These are phyloP conservation scores for Pilasporangium apinafurcum DNA, from an alignment of 352 stramenopile species.

Conservation along the genomic window DNA sequence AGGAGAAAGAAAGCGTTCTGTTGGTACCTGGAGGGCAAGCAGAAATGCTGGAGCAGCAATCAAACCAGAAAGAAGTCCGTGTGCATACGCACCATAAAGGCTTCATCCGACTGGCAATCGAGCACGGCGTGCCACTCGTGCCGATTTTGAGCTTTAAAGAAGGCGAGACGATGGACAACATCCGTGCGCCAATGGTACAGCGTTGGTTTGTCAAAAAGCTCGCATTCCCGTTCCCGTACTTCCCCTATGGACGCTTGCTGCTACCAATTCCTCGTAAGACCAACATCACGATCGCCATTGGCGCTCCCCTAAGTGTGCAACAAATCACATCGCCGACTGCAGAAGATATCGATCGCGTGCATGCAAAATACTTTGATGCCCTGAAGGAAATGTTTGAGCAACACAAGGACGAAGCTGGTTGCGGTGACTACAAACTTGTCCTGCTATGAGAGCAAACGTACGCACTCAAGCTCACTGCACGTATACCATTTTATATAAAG, in stretches of 20 bases:
- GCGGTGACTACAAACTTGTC: constrained; percentile 64
- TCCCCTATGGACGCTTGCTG: constrained; percentile 58
- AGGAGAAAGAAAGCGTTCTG: constrained; percentile 58
- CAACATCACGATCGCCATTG: constrained; percentile 60
- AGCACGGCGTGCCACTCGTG: constrained; percentile 66
- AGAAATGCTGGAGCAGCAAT: constrained; percentile 75
- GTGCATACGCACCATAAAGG: constrained; percentile 74
- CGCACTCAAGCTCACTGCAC: no score
- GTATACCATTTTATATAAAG: no score
- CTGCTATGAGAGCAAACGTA: constrained; percentile 24
- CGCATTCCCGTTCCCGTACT: constrained; percentile 75
- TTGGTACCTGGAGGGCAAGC: constrained; percentile 75
- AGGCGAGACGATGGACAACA: constrained; percentile 78
- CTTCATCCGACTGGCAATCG: constrained; percentile 74
- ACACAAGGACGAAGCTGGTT: constrained; percentile 73
- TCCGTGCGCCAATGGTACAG: constrained; percentile 64
- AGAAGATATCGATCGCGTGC: constrained; percentile 58
- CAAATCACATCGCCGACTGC: constrained; percentile 34
- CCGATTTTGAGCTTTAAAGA: constrained; percentile 80
- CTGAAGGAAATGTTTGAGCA: constrained; percentile 58
- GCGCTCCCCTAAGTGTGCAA: constrained; percentile 43
- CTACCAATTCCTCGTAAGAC: constrained; percentile 66
- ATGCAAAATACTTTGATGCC: constrained; percentile 48
- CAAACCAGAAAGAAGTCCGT: constrained; percentile 49
- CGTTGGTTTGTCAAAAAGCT: constrained; percentile 75